Evolutionary conservation across 768 basidiomycete genomes (phyloP), one percentile per base, ranked within the genome.

Genomic region (Lanmaoa rubissima): DNA sequence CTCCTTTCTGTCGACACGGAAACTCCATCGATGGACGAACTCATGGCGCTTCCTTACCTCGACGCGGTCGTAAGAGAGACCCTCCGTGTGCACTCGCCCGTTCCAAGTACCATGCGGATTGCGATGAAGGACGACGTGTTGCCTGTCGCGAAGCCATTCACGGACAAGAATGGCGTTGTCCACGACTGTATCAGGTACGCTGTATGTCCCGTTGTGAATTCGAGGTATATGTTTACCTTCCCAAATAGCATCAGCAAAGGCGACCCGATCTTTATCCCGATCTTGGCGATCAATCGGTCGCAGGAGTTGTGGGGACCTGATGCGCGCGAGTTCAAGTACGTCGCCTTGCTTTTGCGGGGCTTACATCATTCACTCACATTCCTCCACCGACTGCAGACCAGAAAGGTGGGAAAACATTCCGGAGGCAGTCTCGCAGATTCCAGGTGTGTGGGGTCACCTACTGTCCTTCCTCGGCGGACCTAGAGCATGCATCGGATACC

Each of bases 241-340:
- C 28, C 28, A 42, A 7, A 31, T 42, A 78, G 77, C 62, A 61
- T 76, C 8, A 62, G 72, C 9, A 78, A 80, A 60, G 82, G 80
- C 0, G 76, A 81, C 53, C 66, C 69, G 3, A 45, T 84, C 28
- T 60, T 78, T 8, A 31, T 31, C 28, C 28, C 28, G 1, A 31
- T 31, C 28, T 7, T 31, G 28, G 28, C 28, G 28, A 54, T 88
- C 36, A 86, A 90, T 61, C 72, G 80, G 4, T 74, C 77, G 11
- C 76, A 73, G 57, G 71, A 68, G 6, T 66, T 87, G 1, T 88
- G 86, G 85, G 86, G 87, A 11, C 73, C 79, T 19, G 86, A 88
- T 63, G 79, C 84, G 1, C 42, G 53, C 21, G 80, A 84, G 47
- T 88, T 87, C 76, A 82, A 70, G 85, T 84, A 57, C 36, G 76